phyloP scores from a whole-genome alignment of 148 eudicot species.

The Simmondsia chinensis region DNA sequence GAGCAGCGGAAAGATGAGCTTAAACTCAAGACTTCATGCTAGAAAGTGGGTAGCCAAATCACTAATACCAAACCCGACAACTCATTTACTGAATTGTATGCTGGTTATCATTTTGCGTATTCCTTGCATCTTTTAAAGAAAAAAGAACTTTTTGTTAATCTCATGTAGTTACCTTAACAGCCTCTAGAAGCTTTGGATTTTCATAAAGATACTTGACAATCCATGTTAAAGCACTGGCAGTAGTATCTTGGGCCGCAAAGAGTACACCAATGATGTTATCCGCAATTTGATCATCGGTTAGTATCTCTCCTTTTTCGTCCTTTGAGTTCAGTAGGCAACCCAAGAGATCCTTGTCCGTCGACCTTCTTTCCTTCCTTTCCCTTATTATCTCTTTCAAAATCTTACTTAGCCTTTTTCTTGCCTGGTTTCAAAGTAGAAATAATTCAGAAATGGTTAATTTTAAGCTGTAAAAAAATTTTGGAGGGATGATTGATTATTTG shows the following conservation, averaged over 20 bases:
- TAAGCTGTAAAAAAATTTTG: neutral
- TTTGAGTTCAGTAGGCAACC: conserved; percentile 25
- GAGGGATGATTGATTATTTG: neutral
- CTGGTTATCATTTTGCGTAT: too few species aligned
- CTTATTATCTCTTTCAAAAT: conserved; percentile 20
- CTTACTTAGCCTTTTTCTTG: conserved; percentile 25
- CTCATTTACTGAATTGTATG: too few species aligned
- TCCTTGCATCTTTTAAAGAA: too few species aligned
- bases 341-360: conserved; percentile 20
- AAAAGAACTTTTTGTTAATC: too few species aligned
- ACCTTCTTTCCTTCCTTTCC: conserved; percentile 23
- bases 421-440: conserved; percentile 11
- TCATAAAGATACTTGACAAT: conserved; percentile 43
- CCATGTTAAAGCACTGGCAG: conserved; percentile 61
- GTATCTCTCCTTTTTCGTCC: conserved; percentile 21
- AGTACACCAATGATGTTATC: conserved; percentile 57
- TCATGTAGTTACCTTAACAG: conserved; percentile 39
- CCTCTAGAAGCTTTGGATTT: conserved; percentile 29
- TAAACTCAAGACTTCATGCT: too few species aligned
- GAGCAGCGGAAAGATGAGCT: too few species aligned
- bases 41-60: too few species aligned
- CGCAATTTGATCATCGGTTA: conserved; percentile 39
- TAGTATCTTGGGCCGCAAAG: conserved; percentile 58
- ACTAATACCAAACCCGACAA: too few species aligned
- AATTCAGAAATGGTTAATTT: neutral